Evolutionary conservation across 1,139 yeast species (phyloP).

Genomic region (Zygoascus hellenicus): DNA sequence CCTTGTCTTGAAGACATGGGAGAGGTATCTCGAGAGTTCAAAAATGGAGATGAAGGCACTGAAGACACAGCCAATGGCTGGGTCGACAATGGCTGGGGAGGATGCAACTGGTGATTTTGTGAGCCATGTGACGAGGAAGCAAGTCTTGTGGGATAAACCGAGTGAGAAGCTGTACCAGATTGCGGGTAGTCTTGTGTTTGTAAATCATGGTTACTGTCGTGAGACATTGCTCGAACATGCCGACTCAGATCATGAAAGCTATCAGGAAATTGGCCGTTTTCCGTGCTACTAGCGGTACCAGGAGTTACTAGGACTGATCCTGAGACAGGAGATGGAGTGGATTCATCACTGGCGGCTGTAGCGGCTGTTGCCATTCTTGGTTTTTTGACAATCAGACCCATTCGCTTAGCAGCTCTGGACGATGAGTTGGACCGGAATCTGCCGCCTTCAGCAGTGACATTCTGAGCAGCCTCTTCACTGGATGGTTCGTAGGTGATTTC

Average conservation of each 20-base stretch:
- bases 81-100: neutral
- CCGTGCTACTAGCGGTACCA: neutral
- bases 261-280: constrained; percentile 3
- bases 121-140: neutral
- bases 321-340: constrained; percentile 9
- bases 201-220: constrained; percentile 14
- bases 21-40: constrained; percentile 1
- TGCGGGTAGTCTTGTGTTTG: neutral
- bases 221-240: constrained; percentile 21
- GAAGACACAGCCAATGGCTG: neutral
- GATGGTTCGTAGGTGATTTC: too few species aligned
- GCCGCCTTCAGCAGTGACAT: constrained; percentile 21
- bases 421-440: constrained; percentile 53
- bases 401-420: constrained; percentile 44
- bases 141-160: neutral
- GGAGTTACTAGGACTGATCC: constrained; percentile 4
- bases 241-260: constrained; percentile 6
- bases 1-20: constrained; percentile 1
- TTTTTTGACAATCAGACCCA: constrained; percentile 30
- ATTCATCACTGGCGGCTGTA: constrained; percentile 1
- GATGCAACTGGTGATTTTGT: neutral
- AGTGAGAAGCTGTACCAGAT: neutral
- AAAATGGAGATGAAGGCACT: constrained; percentile 4
- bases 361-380: constrained; percentile 9
- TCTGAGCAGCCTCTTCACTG: too few species aligned